Base-by-base conservation (phyloP, 495 filamentous ascomycete genomes). In the Penicillium steckii region DNA sequence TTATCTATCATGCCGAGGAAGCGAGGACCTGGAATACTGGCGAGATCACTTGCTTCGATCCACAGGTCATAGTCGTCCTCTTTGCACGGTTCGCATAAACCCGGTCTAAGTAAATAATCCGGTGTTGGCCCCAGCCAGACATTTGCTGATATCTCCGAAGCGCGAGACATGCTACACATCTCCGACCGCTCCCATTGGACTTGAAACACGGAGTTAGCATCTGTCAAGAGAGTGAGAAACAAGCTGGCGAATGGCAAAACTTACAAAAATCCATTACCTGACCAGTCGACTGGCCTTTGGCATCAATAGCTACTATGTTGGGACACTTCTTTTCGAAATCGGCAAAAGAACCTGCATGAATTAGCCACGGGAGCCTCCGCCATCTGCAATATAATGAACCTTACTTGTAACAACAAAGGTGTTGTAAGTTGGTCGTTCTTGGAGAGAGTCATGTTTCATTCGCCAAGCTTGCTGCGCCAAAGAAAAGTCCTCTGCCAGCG, bases 71-170 rank as follows among this genome's bases (percentile, higher is more conserved):
- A 79, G 44, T 64, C 41, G 33, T 71, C 64, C 0, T 75, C 65
- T 26, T 61, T 55, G 12, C 66, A 52, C 17, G 54, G 46, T n/a
- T 55, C 53, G 18, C 55, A 62, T 6, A 47, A 29, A 10, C 57
- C 61, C 19, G 63, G 52, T 46, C 53, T 54, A 25, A 67, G 44
- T 5, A 74, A 63, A 9, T 80, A 77, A 57, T 97, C 92, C 0
- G 91, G 90, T 1, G 89, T 95, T 3, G 91, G 88, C 0, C 94
- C 94, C 41, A 96, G 75, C 85, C 86, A 98, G 18, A 97, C 89
- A 69, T 96, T 96, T 51, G 78, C 72, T 19, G 88, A 83, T 40
- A 97, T 93, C 67, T 96, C 90, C 2, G 91, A 89, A 9, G 91
- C 87, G 53, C 81, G 82, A 2, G 92, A 91, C 93, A 98, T 96